Conservation (phyloP, 495 filamentous ascomycete genomes). For the Penicillium crystallinum region DNA sequence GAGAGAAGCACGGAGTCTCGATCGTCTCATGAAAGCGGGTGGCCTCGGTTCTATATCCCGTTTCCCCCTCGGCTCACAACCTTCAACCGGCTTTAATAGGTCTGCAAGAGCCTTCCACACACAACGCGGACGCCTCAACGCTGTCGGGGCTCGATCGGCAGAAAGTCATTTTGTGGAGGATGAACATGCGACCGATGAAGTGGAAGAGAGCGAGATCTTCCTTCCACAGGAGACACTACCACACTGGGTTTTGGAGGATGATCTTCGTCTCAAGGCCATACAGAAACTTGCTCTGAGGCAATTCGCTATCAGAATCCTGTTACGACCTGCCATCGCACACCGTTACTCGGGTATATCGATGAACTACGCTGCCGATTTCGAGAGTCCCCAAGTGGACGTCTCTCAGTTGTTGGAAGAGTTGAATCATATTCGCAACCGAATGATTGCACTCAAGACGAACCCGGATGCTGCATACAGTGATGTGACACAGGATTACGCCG, state of each 20-base stretch:
- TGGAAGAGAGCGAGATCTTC: slow-evolving; percentile 13
- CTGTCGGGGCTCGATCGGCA: slow-evolving; percentile 1
- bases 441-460: slow-evolving; percentile 23
- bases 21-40: slow-evolving; percentile 20
- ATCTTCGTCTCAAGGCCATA: slow-evolving; percentile 36
- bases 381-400: slow-evolving; percentile 28
- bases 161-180: slow-evolving; percentile 2
- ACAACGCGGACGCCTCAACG: slow-evolving; percentile 7
- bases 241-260: slow-evolving; percentile 26
- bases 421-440: slow-evolving; percentile 26
- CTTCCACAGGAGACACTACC: slow-evolving; percentile 21
- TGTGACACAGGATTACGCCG: slow-evolving; percentile 19
- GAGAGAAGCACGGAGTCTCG: slow-evolving; percentile 15
- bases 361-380: slow-evolving; percentile 26
- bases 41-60: slow-evolving; percentile 18
- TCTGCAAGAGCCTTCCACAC: slow-evolving; percentile 24
- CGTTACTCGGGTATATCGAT: slow-evolving; percentile 34
- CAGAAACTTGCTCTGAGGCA: slow-evolving; percentile 40
- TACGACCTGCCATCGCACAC: slow-evolving; percentile 39
- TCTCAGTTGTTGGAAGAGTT: slow-evolving; percentile 31
- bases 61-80: slow-evolving; percentile 3
- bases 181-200: slow-evolving; percentile 8
- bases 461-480: slow-evolving; percentile 23
- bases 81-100: slow-evolving; percentile 6
- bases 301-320: slow-evolving; percentile 38